Evolutionary conservation across 192 early-diverging fungal genomes (phyloP).

Genomic region (Coemansia sp.): DNA sequence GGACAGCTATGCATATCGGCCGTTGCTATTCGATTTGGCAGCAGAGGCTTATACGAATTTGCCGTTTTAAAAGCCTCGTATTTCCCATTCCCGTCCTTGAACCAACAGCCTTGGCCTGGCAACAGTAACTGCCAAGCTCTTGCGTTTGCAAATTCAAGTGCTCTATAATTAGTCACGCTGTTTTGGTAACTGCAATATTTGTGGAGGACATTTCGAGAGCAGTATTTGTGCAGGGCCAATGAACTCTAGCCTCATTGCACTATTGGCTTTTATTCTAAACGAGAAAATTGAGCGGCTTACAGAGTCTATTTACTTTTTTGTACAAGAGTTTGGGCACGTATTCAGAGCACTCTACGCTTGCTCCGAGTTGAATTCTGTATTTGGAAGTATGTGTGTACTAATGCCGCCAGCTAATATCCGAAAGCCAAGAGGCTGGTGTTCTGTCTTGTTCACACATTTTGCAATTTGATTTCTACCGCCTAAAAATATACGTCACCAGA

Average conservation of each 20-base stretch:
- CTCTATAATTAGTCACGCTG: slow-evolving; percentile 6
- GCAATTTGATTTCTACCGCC: not conserved
- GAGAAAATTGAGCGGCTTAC: no score
- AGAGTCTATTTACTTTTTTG: not conserved
- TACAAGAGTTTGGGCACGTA: not conserved
- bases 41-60: no score
- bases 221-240: no score
- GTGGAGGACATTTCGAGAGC: no score
- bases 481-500: not conserved
- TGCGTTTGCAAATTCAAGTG: not conserved
- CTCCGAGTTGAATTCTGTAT: slow-evolving; percentile 6
- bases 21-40: no score
- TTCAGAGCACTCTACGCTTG: not conserved
- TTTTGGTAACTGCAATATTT: not conserved
- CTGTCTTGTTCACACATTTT: not conserved
- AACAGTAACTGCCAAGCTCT: not conserved
- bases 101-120: not conserved
- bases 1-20: no score
- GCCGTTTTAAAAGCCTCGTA: no score
- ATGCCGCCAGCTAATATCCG: slow-evolving; percentile 2
- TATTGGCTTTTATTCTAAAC: no score
- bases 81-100: no score
- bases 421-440: not conserved
- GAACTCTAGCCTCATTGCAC: no score
- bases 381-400: not conserved